Conservation (phyloP, 78 protist species). For the Protostelium mycophagum region DNA sequence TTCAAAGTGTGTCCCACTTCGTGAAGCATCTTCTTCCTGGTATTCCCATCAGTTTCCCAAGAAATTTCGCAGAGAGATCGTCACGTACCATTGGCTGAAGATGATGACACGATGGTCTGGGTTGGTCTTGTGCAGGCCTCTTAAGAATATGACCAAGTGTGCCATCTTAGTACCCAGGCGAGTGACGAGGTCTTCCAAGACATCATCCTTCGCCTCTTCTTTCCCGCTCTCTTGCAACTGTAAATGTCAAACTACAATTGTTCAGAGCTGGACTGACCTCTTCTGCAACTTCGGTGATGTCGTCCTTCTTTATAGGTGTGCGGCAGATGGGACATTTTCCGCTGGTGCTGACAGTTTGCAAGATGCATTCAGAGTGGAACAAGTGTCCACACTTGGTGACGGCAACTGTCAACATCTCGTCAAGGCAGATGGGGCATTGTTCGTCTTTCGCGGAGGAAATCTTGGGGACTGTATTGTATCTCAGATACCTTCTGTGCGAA, state of each 20-base stretch:
- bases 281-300: too few species aligned
- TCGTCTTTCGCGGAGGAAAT: background rate
- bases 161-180: conserved; percentile 15
- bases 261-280: too few species aligned
- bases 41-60: background rate
- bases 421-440: conserved; percentile 16
- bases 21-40: background rate
- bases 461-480: too few species aligned
- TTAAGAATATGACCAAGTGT: background rate
- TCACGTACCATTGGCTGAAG: background rate
- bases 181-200: background rate
- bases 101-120: background rate
- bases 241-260: too few species aligned
- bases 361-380: conserved; percentile 9
- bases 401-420: background rate
- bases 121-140: background rate
- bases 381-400: conserved; percentile 15
- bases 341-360: background rate
- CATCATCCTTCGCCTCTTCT: background rate
- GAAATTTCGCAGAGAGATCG: background rate
- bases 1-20: conserved; percentile 6
- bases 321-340: conserved; percentile 1
- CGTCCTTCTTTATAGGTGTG: background rate
- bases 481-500: too few species aligned
- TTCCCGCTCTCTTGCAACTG: background rate